Base-by-base conservation (phyloP, 139 green algal genomes). In the Closterium sp. region DNA sequence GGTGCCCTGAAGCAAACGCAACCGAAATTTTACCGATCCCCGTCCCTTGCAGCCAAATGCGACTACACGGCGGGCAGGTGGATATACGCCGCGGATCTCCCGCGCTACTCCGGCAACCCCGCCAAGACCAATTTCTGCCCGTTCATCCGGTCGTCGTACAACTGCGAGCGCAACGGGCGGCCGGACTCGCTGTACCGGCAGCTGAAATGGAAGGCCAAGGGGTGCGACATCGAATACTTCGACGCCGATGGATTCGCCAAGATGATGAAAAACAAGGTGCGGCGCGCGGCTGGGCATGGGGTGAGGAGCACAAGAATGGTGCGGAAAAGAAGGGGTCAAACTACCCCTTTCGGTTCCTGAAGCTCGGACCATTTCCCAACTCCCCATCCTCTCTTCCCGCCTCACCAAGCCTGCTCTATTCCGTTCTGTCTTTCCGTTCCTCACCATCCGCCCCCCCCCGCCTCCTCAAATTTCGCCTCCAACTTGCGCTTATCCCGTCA, bases 181-280 rank as follows among this genome's bases (percentile, higher is more conserved):
- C 30, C 29, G 85, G 30, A 88, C 30, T 88, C 85, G 29, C 29
- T 38, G 29, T 88, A 88, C 85, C 7, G 22, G 85, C 29, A 88
- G 29, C 30, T 88, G 29, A 21, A 31, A 24, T 88, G 85, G 85
- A 31, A 88, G 85, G 19, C 85, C 9, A 88, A n/a, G 85, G 29
- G 13, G 85, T 88, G 85, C 17, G 30, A 88, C 29, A 31, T 88
- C 17, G 29, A 31, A 24, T 31, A 31, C 85, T 88, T 88, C 22
- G 21, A 88, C 85, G 29, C 85, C 17, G 9, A 38, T 3, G 30
- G 30, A 31, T 88, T 88, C 22, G 29, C 30, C 2, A 88, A 88
- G 17, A 88, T 88, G 85, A 88, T 88, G 85, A 88, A 88, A 24
- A 88, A 88, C 85, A 88, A 88, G 85, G 85, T 31, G 17, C 11